phyloP scores from a whole-genome alignment of 345 rosid species.

The Citropsis articulata region DNA sequence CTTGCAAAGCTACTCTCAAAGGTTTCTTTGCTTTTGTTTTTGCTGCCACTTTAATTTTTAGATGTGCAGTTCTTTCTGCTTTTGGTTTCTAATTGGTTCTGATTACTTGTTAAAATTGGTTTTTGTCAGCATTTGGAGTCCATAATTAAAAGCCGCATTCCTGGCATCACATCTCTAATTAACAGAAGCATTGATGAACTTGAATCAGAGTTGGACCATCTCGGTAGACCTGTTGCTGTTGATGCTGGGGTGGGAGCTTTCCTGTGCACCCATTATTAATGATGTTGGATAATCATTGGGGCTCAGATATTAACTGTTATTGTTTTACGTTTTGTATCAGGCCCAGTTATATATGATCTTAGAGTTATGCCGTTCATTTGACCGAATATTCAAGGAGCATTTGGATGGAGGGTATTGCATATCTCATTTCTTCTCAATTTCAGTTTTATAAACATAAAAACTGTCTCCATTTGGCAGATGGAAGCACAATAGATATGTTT shows the following conservation, averaged over 20 bases:
- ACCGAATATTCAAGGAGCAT: constrained; percentile 69
- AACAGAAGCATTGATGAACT: constrained; percentile 71
- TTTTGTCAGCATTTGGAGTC: constrained; percentile 59
- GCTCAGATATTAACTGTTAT: background rate
- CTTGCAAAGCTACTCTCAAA: constrained; percentile 76
- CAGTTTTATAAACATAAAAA: background rate
- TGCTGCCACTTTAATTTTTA: background rate
- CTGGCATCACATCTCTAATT: constrained; percentile 56
- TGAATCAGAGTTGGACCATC: constrained; percentile 64
- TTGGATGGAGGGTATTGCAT: constrained; percentile 68
- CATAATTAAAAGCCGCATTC: constrained; percentile 63
- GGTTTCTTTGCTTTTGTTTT: constrained; percentile 28
- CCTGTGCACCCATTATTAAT: background rate
- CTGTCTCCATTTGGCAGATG: background rate
- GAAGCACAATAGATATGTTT: background rate
- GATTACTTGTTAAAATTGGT: constrained; percentile 3
- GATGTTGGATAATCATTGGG: constrained; percentile 8
- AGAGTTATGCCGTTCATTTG: constrained; percentile 73
- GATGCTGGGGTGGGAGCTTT: constrained; percentile 57
- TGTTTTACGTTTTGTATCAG: constrained; percentile 24
- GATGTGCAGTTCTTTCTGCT: background rate
- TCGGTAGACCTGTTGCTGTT: constrained; percentile 65
- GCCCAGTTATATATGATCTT: constrained; percentile 67
- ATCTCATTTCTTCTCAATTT: background rate
- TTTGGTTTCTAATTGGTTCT: background rate